A percentile compares a stretch with the other conserved stretches of the same genome.
Evolutionary conservation across 768 basidiomycete genomes (phyloP).

Genomic region (Postia placenta): DNA sequence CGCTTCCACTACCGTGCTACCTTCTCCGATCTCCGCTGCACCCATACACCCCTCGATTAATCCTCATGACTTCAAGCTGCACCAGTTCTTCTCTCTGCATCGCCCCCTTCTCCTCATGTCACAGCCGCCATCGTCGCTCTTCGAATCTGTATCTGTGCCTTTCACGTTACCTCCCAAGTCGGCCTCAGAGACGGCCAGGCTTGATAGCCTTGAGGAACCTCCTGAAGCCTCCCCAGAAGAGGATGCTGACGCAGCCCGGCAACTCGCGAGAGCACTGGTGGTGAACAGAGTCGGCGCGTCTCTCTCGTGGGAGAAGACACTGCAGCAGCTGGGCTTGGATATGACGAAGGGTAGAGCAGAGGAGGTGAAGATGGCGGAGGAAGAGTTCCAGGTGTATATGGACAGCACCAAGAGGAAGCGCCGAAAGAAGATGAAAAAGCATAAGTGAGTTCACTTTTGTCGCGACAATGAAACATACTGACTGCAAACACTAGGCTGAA

Average conservation of each 20-base stretch:
- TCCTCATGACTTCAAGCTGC: slow-evolving; percentile 68
- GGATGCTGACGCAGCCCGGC: slow-evolving; percentile 75
- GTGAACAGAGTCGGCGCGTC: slow-evolving; percentile 57
- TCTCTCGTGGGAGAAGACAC: slow-evolving; percentile 61
- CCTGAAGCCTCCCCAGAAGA: slow-evolving; percentile 55
- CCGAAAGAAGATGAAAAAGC: slow-evolving; percentile 95
- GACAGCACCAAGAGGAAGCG: slow-evolving; percentile 84
- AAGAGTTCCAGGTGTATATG: slow-evolving; percentile 61
- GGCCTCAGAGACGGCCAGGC: slow-evolving; percentile 15
- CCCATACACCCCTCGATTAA: slow-evolving; percentile 51
- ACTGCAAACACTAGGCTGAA: slow-evolving; percentile 50
- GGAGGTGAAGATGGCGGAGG: slow-evolving; percentile 47
- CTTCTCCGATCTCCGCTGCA: slow-evolving; percentile 8
- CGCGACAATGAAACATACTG: slow-evolving; percentile 8
- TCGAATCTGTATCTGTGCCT: slow-evolving; percentile 25
- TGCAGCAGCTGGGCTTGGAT: slow-evolving; percentile 60
- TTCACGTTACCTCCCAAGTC: slow-evolving; percentile 10
- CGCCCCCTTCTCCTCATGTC: slow-evolving; percentile 69
- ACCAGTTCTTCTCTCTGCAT: slow-evolving; percentile 81
- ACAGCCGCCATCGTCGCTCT: slow-evolving; percentile 53
- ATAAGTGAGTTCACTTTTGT: slow-evolving; percentile 61
- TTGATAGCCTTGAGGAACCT: slow-evolving; percentile 33
- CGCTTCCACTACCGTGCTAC: slow-evolving; percentile 1
- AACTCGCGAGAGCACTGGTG: slow-evolving; percentile 70
- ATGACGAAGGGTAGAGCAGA: slow-evolving; percentile 45